Percentiles rank a stretch among this genome's conserved stretches.
phyloP scores from a whole-genome alignment of 306 rosid genomes.

The Corylus avellana region DNA sequence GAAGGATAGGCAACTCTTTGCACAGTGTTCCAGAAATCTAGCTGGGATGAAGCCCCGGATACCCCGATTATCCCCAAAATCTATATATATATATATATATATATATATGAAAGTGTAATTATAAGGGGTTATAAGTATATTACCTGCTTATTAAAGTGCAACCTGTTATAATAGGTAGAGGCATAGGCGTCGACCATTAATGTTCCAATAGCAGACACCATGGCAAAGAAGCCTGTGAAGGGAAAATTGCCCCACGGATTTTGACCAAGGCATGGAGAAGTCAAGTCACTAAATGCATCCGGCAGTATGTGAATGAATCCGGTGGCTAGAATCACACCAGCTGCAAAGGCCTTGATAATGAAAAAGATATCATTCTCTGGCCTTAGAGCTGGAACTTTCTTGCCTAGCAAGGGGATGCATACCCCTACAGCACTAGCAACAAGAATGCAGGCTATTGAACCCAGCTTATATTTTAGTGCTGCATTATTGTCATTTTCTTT shows the following conservation, averaged over 20 bases:
- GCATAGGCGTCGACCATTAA: slow-evolving; percentile 50
- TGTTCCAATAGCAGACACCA: slow-evolving; percentile 44
- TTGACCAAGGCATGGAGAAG: slow-evolving; percentile 34
- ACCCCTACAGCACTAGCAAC: slow-evolving; percentile 45
- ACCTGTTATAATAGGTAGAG: slow-evolving; percentile 33
- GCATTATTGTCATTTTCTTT: not conserved
- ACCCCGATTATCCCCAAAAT: too few species aligned
- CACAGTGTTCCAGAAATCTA: too few species aligned
- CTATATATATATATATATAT: too few species aligned
- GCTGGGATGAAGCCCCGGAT: too few species aligned
- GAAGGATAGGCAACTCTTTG: too few species aligned
- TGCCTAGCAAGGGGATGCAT: slow-evolving; percentile 37
- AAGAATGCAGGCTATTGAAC: slow-evolving; percentile 37
- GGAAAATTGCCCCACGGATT: slow-evolving; percentile 43
- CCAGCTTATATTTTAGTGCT: slow-evolving; percentile 30
- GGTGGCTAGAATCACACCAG: slow-evolving; percentile 44
- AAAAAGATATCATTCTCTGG: slow-evolving; percentile 44
- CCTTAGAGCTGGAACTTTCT: slow-evolving; percentile 25
- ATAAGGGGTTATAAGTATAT: not conserved
- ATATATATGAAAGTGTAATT: too few species aligned
- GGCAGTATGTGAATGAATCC: slow-evolving; percentile 50
- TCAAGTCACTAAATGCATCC: slow-evolving; percentile 42
- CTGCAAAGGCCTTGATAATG: slow-evolving; percentile 52
- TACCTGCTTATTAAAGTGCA: not conserved
- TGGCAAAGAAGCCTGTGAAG: slow-evolving; percentile 48